Evolutionary conservation across 768 basidiomycete species (phyloP).

Genomic region (Dioszegia crocea): DNA sequence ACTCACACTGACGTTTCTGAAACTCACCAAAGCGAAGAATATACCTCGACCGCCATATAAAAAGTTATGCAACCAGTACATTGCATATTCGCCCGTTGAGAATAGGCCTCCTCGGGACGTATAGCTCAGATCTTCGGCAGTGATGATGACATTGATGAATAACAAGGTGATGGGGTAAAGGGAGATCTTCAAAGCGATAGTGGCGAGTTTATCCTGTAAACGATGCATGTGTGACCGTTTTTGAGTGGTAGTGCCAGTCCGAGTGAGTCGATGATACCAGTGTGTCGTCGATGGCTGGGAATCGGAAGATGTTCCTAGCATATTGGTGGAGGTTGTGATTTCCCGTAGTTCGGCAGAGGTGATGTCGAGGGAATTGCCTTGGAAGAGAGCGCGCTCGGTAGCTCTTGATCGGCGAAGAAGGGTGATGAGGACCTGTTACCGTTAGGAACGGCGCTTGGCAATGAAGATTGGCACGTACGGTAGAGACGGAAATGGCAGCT

Average conservation of each 20-base stretch:
- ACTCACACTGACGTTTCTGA: not conserved
- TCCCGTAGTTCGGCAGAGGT: not conserved
- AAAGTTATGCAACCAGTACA: constrained; percentile 7
- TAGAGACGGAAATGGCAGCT: constrained; percentile 10
- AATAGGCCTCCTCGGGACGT: constrained; percentile 14
- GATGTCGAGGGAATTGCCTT: not conserved
- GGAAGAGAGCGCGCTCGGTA: constrained; percentile 4
- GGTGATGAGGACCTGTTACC: constrained; percentile 7
- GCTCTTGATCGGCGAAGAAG: not conserved
- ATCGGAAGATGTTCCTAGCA: not conserved
- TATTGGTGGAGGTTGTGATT: not conserved
- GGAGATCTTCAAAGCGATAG: constrained; percentile 25
- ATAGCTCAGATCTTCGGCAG: constrained; percentile 23
- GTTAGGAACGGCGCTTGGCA: not conserved
- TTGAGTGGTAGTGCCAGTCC: not conserved
- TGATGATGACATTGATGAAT: constrained; percentile 23
- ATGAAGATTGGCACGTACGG: constrained; percentile 4
- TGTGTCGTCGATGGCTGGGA: not conserved
- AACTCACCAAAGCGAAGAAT: constrained; percentile 5
- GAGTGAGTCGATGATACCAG: not conserved
- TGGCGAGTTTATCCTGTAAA: constrained; percentile 22
- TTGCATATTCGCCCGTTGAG: constrained; percentile 7
- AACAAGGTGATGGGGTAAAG: constrained; percentile 26
- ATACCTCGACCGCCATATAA: constrained; percentile 13
- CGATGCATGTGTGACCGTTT: constrained; percentile 1